Percentiles rank a stretch among this genome's conserved stretches.
Conservation (phyloP, 2,329 filamentous ascomycete species). For the Phyllosticta citribraziliensis region DNA sequence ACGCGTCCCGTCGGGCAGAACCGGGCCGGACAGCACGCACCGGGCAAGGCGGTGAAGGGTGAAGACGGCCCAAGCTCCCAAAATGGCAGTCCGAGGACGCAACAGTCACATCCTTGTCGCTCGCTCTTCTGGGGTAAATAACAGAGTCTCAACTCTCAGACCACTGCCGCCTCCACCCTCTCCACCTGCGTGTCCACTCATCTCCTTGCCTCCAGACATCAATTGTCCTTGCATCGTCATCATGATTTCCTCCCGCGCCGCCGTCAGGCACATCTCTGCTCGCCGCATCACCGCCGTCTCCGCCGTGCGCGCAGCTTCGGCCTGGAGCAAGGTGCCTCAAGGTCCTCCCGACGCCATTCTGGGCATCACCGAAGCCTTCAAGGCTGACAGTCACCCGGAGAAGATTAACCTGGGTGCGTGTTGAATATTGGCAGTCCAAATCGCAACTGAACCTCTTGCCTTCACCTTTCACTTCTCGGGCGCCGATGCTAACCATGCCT, state of each 20-base stretch:
- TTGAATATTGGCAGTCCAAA: neutral
- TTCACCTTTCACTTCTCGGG: neutral
- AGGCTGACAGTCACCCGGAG: conserved; percentile 83
- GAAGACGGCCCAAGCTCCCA: conserved; percentile 5
- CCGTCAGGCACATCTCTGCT: conserved; percentile 27
- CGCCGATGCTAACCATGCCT: neutral
- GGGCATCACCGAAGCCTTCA: conserved; percentile 98
- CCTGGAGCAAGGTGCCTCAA: conserved; percentile 85
- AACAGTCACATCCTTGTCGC: neutral
- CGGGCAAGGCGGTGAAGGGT: neutral
- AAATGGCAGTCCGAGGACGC: neutral
- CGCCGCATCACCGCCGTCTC: conserved; percentile 29
- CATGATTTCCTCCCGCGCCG: conserved; percentile 29
- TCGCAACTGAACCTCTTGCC: neutral
- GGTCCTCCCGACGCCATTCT: conserved; percentile 56
- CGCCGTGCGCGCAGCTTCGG: conserved; percentile 57
- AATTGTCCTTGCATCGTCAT: conserved; percentile 16
- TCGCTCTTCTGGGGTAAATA: conserved; percentile 20
- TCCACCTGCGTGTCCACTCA: conserved; percentile 8
- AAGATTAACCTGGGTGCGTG: conserved; percentile 91
- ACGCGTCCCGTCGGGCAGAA: neutral
- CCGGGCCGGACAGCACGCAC: neutral
- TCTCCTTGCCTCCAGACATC: neutral
- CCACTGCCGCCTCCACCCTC: conserved; percentile 8
- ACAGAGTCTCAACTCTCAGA: conserved; percentile 13